Evolutionary conservation across 176 grass and related monocot genomes (phyloP), one percentile per base, ranked within the genome.

Genomic region (Carex scoparia): DNA sequence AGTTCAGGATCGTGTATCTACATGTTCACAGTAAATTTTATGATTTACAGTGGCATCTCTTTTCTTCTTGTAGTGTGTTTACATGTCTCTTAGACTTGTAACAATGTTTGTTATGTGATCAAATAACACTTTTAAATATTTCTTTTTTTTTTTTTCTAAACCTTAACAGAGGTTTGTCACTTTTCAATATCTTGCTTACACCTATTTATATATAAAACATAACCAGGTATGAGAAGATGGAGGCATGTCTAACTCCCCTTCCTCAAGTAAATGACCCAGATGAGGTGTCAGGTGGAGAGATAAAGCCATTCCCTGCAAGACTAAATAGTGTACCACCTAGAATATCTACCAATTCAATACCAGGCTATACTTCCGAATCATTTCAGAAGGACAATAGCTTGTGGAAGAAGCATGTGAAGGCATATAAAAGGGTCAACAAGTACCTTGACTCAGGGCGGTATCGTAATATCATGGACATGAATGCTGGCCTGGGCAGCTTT

Each of bases 401-500:
- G 81, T 95, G 93, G 93, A 92, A 91, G 87, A 93, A 93, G 80
- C 89, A 95, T 82, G 89, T 89, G 59, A 95, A 89, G 66, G 89
- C 89, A 72, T 95, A 95, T 86, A 95, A 86, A 79, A 91, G 78
- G 35, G 86, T 93, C 75, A 95, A 95, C 84, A 95, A 95, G 67
- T 95, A 88, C 84, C 83, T 95, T 13, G 87, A 93, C 71, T 91
- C 82, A 40, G 91, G 91, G 46, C 86, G 94, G 58, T 95, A 95
- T 89, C 91, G 94, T 74, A 97, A 97, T 80, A 89, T 97, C 79
- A 92, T 97, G 91, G 94, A 97, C 81, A 97, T 97, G 94, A 97
- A 94, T 84, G 90, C 94, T n/a, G 88, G 86, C n/a, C 81, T 90
- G 1, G 94, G 94, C 3, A 88, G 91, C 1, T 97, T 97, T 9